Evolutionary conservation across 139 green algal species (phyloP).

Genomic region (Auxenochlorella protothecoides): DNA sequence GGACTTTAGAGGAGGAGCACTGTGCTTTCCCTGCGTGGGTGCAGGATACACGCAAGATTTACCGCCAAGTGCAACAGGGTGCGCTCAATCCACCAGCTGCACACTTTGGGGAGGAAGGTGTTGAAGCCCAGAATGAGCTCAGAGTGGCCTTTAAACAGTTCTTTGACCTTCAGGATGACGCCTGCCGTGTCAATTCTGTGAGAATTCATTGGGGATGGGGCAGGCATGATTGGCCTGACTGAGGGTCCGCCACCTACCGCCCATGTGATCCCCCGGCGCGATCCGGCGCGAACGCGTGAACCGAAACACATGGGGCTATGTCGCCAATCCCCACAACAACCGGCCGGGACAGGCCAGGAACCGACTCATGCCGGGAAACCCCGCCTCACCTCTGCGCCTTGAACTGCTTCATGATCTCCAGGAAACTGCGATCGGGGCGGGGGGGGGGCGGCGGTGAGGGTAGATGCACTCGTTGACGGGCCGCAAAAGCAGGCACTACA

Average conservation of each 20-base stretch:
- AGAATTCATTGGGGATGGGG: too few relatives aligned
- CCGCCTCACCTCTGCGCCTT: conserved; percentile 74
- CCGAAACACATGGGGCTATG: too few relatives aligned
- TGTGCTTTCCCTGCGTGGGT: background rate
- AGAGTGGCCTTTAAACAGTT: conserved; percentile 85
- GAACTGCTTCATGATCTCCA: conserved; percentile 99
- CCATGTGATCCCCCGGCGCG: too few relatives aligned
- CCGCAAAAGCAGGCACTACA: conserved; percentile 9
- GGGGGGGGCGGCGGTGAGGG: too few relatives aligned
- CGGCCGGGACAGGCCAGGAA: too few relatives aligned
- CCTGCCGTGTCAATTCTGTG: conserved; percentile 90
- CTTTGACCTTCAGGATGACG: conserved; percentile 92
- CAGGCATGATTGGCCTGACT: too few relatives aligned
- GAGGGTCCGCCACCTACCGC: too few relatives aligned
- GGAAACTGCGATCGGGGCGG: conserved; percentile 66
- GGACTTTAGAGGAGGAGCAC: background rate
- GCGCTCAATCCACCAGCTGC: background rate
- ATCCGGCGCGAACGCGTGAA: too few relatives aligned
- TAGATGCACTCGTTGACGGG: too few relatives aligned
- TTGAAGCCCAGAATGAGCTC: conserved; percentile 99
- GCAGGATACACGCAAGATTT: background rate
- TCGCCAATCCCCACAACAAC: too few relatives aligned
- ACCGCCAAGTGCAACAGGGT: background rate
- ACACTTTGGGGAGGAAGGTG: conserved; percentile 91
- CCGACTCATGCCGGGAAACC: too few relatives aligned